Conservation (phyloP, 352 stramenopile species). For the Pythium insidiosum region DNA sequence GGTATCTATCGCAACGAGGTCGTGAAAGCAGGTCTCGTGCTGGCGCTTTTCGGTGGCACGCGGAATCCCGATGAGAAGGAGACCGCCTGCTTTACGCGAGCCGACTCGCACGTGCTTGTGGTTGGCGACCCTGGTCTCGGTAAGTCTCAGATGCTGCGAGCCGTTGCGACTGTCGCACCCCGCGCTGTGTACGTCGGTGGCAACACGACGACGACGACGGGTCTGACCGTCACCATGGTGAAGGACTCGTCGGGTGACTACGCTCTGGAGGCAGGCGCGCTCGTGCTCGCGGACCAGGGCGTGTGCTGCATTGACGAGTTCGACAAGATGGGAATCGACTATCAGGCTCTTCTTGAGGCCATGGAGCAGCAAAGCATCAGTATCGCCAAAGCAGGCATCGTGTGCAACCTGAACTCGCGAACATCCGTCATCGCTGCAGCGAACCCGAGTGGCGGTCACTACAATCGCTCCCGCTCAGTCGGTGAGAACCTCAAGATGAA, state of each 20-base stretch:
- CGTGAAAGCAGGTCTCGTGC: constrained; percentile 89
- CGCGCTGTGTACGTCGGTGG: constrained; percentile 92
- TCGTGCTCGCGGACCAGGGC: constrained; percentile 87
- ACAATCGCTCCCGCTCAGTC: constrained; percentile 90
- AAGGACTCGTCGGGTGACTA: constrained; percentile 87
- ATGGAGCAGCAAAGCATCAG: constrained; percentile 98
- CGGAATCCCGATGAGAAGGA: constrained; percentile 23
- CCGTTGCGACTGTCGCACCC: constrained; percentile 75
- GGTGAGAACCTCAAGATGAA: constrained; percentile 93
- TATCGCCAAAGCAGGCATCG: constrained; percentile 70
- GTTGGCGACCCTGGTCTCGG: constrained; percentile 92
- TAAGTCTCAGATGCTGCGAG: constrained; percentile 90
- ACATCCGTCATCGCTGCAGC: constrained; percentile 93
- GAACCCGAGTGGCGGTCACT: constrained; percentile 92
- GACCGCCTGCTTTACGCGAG: constrained; percentile 44
- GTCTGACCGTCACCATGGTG: constrained; percentile 90
- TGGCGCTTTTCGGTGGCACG: constrained; percentile 90
- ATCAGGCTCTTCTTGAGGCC: constrained; percentile 87
- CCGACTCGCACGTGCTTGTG: constrained; percentile 90
- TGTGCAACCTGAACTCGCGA: constrained; percentile 87
- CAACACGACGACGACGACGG: constrained; percentile 89
- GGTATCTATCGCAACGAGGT: constrained; percentile 93
- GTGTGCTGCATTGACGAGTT: constrained; percentile 96
- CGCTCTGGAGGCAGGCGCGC: constrained; percentile 78
- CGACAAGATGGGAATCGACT: constrained; percentile 90